Conservation (phyloP, 2,329 filamentous ascomycete genomes). For the Phialemonium atrogriseum region DNA sequence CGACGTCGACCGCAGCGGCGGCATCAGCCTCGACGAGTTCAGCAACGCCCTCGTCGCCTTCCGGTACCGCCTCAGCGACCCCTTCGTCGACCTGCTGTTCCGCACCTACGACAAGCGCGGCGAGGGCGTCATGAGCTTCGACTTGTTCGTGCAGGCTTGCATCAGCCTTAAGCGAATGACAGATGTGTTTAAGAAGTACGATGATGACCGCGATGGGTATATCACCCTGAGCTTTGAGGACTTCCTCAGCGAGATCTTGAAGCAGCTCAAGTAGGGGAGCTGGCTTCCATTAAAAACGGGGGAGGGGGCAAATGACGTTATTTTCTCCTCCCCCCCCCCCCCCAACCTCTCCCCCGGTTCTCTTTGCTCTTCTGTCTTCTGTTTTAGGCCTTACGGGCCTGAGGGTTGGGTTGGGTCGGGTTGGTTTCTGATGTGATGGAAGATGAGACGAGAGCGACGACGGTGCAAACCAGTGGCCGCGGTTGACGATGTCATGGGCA, state of each 20-base stretch:
- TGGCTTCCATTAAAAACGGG: too few relatives aligned
- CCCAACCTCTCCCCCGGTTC: too few relatives aligned
- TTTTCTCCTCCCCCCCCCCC: too few relatives aligned
- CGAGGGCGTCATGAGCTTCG: conserved; percentile 74
- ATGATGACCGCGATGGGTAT: conserved; percentile 92
- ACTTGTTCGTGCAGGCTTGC: conserved; percentile 95
- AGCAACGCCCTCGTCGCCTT: conserved; percentile 85
- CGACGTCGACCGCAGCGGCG: conserved; percentile 78
- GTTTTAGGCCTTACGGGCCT: too few relatives aligned
- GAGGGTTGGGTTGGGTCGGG: too few relatives aligned
- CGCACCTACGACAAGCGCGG: conserved; percentile 75
- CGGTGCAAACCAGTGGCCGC: too few relatives aligned
- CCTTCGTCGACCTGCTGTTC: conserved; percentile 81
- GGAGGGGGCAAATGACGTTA: too few relatives aligned
- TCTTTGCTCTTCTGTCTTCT: too few relatives aligned
- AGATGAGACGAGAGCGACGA: too few relatives aligned
- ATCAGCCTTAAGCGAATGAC: conserved; percentile 98
- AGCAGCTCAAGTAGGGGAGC: conserved; percentile 43
- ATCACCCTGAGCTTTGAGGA: conserved; percentile 78
- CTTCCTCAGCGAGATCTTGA: conserved; percentile 62
- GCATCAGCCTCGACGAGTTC: conserved; percentile 81
- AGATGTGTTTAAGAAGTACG: conserved; percentile 98
- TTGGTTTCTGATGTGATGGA: too few relatives aligned
- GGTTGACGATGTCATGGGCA: too few relatives aligned
- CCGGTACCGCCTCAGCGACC: conserved; percentile 78